Conservation (phyloP, 768 basidiomycete genomes). For the Clavaria fumosa region DNA sequence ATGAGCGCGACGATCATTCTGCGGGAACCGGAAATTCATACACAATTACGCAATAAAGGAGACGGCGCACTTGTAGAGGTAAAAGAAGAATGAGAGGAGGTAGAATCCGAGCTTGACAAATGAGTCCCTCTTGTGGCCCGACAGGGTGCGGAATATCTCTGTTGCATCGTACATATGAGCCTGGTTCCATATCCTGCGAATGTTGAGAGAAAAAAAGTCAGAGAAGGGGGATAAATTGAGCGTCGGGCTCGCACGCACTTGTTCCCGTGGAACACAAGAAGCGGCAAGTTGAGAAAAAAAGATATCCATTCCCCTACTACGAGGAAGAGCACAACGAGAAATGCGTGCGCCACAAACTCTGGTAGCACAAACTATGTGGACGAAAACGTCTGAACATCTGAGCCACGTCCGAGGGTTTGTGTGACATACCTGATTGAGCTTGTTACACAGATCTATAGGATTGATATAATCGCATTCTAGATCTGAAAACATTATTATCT, state of each 20-base stretch:
- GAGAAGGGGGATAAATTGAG: conserved; percentile 1
- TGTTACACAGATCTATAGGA: conserved; percentile 99
- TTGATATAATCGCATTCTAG: conserved; percentile 99
- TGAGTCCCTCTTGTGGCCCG: conserved; percentile 89
- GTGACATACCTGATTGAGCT: conserved; percentile 77
- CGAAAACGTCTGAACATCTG: neutral
- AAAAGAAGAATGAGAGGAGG: conserved; percentile 83
- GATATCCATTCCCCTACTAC: conserved; percentile 91
- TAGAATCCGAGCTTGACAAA: conserved; percentile 94
- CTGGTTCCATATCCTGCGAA: conserved; percentile 68
- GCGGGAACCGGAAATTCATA: conserved; percentile 52
- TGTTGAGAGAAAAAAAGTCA: conserved; percentile 6
- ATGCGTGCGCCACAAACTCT: conserved; percentile 89
- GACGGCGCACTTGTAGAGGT: conserved; percentile 63
- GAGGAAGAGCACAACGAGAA: conserved; percentile 84
- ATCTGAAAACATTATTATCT: conserved; percentile 99
- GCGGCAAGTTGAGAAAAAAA: conserved; percentile 77
- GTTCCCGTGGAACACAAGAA: conserved; percentile 83
- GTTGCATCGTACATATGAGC: conserved; percentile 99
- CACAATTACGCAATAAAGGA: conserved; percentile 82
- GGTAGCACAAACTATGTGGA: conserved; percentile 78
- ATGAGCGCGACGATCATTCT: conserved; percentile 85
- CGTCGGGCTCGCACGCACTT: conserved; percentile 43
- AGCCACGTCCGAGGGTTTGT: too few relatives aligned
- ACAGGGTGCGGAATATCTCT: conserved; percentile 92